Evolutionary conservation across 2,329 filamentous ascomycete species (phyloP), one percentile per base, ranked within the genome.

Genomic region (Thelonectria olida): DNA sequence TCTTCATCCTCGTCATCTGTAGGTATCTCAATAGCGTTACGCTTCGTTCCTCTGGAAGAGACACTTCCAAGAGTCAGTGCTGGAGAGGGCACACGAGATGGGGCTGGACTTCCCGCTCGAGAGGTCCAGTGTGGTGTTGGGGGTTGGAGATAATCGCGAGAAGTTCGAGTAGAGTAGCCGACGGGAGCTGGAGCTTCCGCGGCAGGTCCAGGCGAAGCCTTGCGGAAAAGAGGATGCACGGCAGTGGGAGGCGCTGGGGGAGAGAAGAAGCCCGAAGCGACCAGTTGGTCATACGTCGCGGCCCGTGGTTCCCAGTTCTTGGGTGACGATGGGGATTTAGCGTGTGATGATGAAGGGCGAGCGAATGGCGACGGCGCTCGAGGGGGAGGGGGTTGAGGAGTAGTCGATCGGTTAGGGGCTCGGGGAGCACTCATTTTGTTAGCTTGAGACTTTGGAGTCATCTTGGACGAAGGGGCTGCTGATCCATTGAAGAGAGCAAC

Each of bases 11-110:
- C 75, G 19, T 78, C 76, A 13, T 75, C 74, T 3, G 77, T 76
- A 1, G 72, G 71, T 7, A 75, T 73, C 15, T 74, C 75, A 25
- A 72, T 72, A n/a, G 77, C 75, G 22, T 74, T 76, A 38, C 85
- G 82, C 73, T 87, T 87, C 51, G 80, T 85, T 49, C 85, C 84
- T 28, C 83, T 78, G 4, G 75, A 79, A 13, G 74, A 78, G 28
- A 63, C 71, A 57, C 76, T 78, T 17, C 69, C 68, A 20, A 75
- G 75, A n/a, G 76, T 76, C 48, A 66, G 72, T n/a, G 74, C 62
- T 36, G 68, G 68, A 48, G 67, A 70, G 20, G 62, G 36, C 7
- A 61, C 58, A 44, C 61, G 65, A 23, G 66, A 69, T 36, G 55
- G 39, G 7, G 63, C 63, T 6, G 72, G 69, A 12, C 71, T 68